phyloP scores from a whole-genome alignment of 805 yeast genomes.

The Pichia cabralensis region DNA sequence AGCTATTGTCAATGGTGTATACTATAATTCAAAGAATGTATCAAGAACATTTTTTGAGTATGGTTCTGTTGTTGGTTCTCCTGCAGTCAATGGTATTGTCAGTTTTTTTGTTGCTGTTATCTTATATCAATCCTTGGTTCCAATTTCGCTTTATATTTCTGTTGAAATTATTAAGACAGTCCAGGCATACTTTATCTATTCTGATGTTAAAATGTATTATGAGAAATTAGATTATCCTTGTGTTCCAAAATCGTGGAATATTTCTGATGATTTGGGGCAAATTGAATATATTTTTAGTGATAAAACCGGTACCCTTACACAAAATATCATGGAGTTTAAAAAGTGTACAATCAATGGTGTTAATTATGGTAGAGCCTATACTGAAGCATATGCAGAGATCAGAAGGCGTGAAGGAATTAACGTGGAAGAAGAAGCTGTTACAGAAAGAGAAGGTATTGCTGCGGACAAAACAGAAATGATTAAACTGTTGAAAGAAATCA shows the following conservation, averaged over 20 bases:
- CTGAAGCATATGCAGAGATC: constrained; percentile 75
- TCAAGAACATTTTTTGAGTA: constrained; percentile 62
- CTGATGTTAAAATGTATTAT: constrained; percentile 66
- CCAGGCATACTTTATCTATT: constrained; percentile 71
- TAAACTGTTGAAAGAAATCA: constrained; percentile 29
- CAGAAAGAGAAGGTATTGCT: constrained; percentile 40
- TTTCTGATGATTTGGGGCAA: constrained; percentile 79
- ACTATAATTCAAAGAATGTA: constrained; percentile 34
- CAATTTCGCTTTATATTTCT: constrained; percentile 73
- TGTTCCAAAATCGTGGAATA: constrained; percentile 77
- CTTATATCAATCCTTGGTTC: constrained; percentile 70
- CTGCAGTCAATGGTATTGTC: constrained; percentile 60
- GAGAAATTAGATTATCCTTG: constrained; percentile 67
- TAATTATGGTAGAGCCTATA: constrained; percentile 69
- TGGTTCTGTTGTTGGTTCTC: constrained; percentile 56
- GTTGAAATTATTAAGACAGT: constrained; percentile 76
- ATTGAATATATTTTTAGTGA: constrained; percentile 79
- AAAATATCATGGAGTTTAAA: constrained; percentile 78
- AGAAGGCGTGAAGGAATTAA: constrained; percentile 71
- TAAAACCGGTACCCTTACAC: constrained; percentile 78
- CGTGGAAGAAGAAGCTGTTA: constrained; percentile 36
- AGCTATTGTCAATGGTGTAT: constrained; percentile 62
- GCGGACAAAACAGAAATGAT: constrained; percentile 55
- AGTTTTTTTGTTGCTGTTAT: constrained; percentile 69
- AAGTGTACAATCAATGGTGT: constrained; percentile 69